Conservation (phyloP, 2,329 filamentous ascomycete genomes). For the Pleomassaria siparia region DNA sequence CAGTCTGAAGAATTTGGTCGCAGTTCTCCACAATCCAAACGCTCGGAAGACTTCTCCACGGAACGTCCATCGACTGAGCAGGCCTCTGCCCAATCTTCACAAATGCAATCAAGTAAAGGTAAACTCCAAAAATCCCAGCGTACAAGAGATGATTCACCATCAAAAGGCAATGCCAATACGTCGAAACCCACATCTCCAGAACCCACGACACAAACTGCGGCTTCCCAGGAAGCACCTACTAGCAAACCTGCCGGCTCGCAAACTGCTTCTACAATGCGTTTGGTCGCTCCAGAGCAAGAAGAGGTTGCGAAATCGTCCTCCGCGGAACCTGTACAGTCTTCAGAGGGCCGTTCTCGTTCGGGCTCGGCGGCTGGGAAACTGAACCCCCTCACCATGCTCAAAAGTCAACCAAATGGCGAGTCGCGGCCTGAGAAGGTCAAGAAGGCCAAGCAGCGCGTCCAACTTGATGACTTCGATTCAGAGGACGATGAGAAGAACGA, state of each 20-base stretch:
- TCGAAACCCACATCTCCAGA: slow-evolving; percentile 36
- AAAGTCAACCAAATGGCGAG: slow-evolving; percentile 45
- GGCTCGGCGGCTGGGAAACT: slow-evolving; percentile 20
- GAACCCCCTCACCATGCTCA: slow-evolving; percentile 40
- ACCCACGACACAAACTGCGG: slow-evolving; percentile 17
- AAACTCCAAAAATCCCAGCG: slow-evolving; percentile 42
- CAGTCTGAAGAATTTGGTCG: slow-evolving; percentile 40
- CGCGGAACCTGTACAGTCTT: slow-evolving; percentile 22
- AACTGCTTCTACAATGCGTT: slow-evolving; percentile 33
- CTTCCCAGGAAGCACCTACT: slow-evolving; percentile 14
- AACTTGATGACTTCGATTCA: slow-evolving; percentile 71
- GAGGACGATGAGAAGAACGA: slow-evolving; percentile 51
- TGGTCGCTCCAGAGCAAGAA: slow-evolving; percentile 35
- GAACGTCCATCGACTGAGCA: slow-evolving; percentile 36
- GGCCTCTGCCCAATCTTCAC: slow-evolving; percentile 18
- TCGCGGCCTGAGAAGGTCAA: slow-evolving; percentile 59
- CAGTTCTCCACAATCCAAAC: slow-evolving; percentile 37
- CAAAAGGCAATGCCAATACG: slow-evolving; percentile 33
- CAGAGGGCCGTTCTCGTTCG: slow-evolving; percentile 21
- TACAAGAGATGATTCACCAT: slow-evolving; percentile 32
- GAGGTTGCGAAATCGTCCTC: slow-evolving; percentile 15
- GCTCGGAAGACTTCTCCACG: slow-evolving; percentile 26
- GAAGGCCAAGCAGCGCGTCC: slow-evolving; percentile 63
- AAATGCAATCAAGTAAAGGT: slow-evolving; percentile 40
- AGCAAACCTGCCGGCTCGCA: slow-evolving; percentile 23